These are phyloP conservation scores for Vaccinium corymbosum DNA, from an alignment of 148 eudicot species.

Conservation along the genomic window DNA sequence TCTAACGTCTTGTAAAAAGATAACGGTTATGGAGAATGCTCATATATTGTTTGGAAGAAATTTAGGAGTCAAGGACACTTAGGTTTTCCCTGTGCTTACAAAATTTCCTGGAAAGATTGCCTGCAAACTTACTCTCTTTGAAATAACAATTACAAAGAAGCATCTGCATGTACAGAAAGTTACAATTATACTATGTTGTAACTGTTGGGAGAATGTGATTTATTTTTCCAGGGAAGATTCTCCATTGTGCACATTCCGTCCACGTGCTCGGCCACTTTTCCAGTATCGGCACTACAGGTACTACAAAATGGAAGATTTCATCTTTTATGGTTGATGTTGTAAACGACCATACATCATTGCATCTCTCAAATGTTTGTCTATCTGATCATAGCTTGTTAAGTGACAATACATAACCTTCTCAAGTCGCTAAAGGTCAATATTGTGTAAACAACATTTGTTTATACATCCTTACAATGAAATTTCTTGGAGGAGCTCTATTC, in stretches of 20 bases:
- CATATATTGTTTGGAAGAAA: conserved; percentile 6
- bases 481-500: conserved; percentile 12
- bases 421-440: background rate
- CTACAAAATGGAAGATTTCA: conserved; percentile 1
- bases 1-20: background rate
- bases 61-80: background rate
- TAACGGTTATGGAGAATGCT: background rate
- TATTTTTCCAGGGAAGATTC: conserved; percentile 72
- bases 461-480: background rate
- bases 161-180: background rate
- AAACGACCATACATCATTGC: background rate
- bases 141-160: background rate
- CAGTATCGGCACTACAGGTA: conserved; percentile 98
- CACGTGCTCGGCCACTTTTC: conserved; percentile 85
- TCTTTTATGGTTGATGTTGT: background rate
- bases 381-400: background rate
- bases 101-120: background rate
- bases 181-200: background rate
- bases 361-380: background rate
- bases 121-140: background rate
- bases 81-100: background rate
- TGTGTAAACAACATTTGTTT: background rate
- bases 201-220: conserved; percentile 6
- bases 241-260: conserved; percentile 77
- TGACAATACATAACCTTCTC: background rate